phyloP scores from a whole-genome alignment of 2,329 filamentous ascomycete species.

The Epichloe sylvatica region DNA sequence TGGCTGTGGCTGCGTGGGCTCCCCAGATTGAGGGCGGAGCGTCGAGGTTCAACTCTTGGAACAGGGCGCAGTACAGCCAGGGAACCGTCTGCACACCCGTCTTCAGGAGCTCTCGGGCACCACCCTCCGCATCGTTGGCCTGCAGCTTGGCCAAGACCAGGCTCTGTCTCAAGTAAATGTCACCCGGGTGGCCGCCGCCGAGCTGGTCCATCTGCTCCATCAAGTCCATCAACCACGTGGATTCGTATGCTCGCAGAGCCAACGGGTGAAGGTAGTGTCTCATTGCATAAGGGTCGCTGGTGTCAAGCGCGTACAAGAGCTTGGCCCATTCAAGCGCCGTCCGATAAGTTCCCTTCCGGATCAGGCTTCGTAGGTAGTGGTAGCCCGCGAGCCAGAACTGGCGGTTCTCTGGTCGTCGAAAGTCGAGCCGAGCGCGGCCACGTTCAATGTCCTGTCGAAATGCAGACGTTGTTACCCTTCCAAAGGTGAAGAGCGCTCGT shows the following conservation, averaged over 20 bases:
- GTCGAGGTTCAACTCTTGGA: conserved; percentile 66
- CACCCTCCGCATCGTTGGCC: conserved; percentile 49
- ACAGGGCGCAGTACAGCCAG: conserved; percentile 72
- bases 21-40: conserved; percentile 76
- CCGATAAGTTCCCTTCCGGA: conserved; percentile 83
- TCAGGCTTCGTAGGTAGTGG: conserved; percentile 73
- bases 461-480: conserved; percentile 70
- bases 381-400: conserved; percentile 86
- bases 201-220: conserved; percentile 30
- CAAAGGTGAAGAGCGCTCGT: conserved; percentile 82
- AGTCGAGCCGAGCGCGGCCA: conserved; percentile 70
- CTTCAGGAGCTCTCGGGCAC: conserved; percentile 50
- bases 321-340: conserved; percentile 93
- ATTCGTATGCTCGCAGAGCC: conserved; percentile 67
- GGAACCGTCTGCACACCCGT: conserved; percentile 60
- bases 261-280: conserved; percentile 70
- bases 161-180: conserved; percentile 61
- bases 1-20: conserved; percentile 47
- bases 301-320: conserved; percentile 61
- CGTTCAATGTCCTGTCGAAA: conserved; percentile 64
- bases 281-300: conserved; percentile 70
- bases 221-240: conserved; percentile 61
- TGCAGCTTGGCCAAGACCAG: conserved; percentile 64
- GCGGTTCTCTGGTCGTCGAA: conserved; percentile 70
- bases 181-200: conserved; percentile 22